Evolutionary conservation across 2,329 filamentous ascomycete genomes (phyloP).

Genomic region (Hypoxylon sp.): DNA sequence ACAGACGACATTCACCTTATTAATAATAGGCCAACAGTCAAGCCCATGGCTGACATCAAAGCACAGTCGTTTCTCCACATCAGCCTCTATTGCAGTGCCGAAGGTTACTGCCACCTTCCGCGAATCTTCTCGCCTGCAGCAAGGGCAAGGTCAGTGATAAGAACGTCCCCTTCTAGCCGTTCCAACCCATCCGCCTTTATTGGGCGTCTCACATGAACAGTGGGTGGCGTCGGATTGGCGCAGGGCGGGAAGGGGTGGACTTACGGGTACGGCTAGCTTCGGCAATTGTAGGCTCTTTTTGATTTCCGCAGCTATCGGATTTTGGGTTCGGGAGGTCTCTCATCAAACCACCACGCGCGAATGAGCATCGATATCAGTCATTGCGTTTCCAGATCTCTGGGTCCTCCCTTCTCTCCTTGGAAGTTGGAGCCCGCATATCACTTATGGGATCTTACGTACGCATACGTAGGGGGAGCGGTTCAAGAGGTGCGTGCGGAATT

Average conservation of each 20-base stretch:
- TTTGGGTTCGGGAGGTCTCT: slow-evolving; percentile 10
- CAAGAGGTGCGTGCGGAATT: slow-evolving; percentile 39
- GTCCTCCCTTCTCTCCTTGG: slow-evolving; percentile 2
- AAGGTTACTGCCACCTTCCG: slow-evolving; percentile 17
- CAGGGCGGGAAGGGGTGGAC: slow-evolving; percentile 12
- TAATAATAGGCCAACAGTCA: slow-evolving; percentile 8
- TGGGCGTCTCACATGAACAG: slow-evolving; percentile 10
- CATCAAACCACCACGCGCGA: slow-evolving; percentile 7
- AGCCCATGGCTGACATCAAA: no score
- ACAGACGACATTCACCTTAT: slow-evolving; percentile 1
- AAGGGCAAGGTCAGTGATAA: slow-evolving; percentile 26
- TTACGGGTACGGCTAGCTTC: slow-evolving; percentile 42
- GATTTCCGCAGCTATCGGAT: slow-evolving; percentile 15
- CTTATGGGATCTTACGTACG: slow-evolving; percentile 16
- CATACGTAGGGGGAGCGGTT: background rate
- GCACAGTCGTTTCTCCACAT: slow-evolving; percentile 22
- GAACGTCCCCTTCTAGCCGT: slow-evolving; percentile 32
- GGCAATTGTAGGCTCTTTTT: slow-evolving; percentile 20
- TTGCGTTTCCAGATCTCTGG: slow-evolving; percentile 13
- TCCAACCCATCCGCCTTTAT: slow-evolving; percentile 22
- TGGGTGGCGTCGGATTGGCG: slow-evolving; percentile 41
- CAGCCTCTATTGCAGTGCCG: slow-evolving; percentile 25
- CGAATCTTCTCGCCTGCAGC: slow-evolving; percentile 14
- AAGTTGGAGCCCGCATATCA: slow-evolving; percentile 4
- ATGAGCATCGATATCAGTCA: slow-evolving; percentile 4